Base-by-base conservation (phyloP, 768 basidiomycete species). In the Crepidotus variabilis region DNA sequence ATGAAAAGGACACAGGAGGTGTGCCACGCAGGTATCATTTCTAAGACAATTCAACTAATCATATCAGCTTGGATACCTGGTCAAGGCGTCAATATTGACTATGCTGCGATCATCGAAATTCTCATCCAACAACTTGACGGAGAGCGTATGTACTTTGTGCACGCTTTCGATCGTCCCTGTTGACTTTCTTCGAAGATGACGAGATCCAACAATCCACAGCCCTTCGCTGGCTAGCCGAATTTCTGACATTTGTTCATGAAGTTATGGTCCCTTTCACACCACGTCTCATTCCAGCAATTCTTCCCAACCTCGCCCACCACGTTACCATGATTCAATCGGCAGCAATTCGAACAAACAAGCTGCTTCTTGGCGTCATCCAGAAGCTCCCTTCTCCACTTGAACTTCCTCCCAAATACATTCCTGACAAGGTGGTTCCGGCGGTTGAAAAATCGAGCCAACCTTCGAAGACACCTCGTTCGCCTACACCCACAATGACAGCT, bases 211-310 rank as follows among this genome's bases (percentile, higher is more conserved):
- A 97, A 63, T 92, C 91, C 0, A 95, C 91, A 0, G 92, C 94
- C n/a, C 79, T 99, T 14, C 78, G 83, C 58, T 99, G 97, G 97
- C 76, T 99, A 21, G 84, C 91, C 6, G 92, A 94, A 60, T 94
- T 98, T 72, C 75, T 98, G 32, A 79, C 76, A 49, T 93, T 98
- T 63, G 88, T 87, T 1, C 86, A 90, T 53, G 92, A 94, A 67
- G 92, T 95, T 53, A 92, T 98, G 80, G 84, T 98, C 23, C 90
- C 92, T 1, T 97, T 97, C 66, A 93, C 94, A 0, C 94, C 97
- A 0, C 86, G 92, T 39, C 85, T 99, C 47, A 88, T 99, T 46
- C 88, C 91, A 8, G 92, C 92, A 8, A 90, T 99, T 56, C 80
- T 99, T 14, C 94, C 94, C 7, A 97, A 96, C 64, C 86, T 99